Evolutionary conservation across 257 asterid species (phyloP), one percentile per base, ranked within the genome.

Genomic region (Nyctanthes arbortristis): DNA sequence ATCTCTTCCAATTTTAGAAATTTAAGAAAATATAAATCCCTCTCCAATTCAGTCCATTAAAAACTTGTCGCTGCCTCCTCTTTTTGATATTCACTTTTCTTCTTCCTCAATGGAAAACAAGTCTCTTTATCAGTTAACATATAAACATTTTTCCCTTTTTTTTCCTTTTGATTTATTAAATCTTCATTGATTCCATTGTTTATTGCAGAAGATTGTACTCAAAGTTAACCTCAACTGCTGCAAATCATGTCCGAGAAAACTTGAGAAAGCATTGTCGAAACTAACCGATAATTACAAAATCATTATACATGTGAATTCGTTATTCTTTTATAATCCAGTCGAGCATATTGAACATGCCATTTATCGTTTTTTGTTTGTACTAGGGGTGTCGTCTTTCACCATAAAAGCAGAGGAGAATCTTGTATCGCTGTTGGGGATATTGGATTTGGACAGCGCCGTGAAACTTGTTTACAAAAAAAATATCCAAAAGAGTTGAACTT

Each of bases 211-310:
- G 65, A 55, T 69, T 54, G 35, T 2, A 52, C 31, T 81, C 54
- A 66, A 72, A 57, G 67, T 78, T 36, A 25, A 75, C 1, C 57
- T 76, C 43, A 72, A 43, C 61, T 75, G 83, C 74, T 81, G 83
- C 16, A 64, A 40, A 30, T 4, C 10, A 1, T 81, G 81, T 22
- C 79, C 74, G 3, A 37, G 20, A 36, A 3, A 5, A 43, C n/a
- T 78, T 33, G 45, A 69, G 75, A 47, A 66, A n/a, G 67, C 67
- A 22, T 10, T 81, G 27, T 40, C 62, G 35, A 75, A 69, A 34
- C 59, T 78, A 72, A 60, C 63, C 13, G 81, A 84, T 78, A 73
- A 2, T 10, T 47, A 20, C 20, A 7, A 10, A 9, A 8, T 29
- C 0, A 8, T 7, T 30, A 7, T 16, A 63, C 5, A 9, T 36